A percentile compares a stretch with the other conserved stretches of the same genome.
Evolutionary conservation across 2,329 filamentous ascomycete genomes (phyloP).

Genomic region (Fusarium nisikadoi): DNA sequence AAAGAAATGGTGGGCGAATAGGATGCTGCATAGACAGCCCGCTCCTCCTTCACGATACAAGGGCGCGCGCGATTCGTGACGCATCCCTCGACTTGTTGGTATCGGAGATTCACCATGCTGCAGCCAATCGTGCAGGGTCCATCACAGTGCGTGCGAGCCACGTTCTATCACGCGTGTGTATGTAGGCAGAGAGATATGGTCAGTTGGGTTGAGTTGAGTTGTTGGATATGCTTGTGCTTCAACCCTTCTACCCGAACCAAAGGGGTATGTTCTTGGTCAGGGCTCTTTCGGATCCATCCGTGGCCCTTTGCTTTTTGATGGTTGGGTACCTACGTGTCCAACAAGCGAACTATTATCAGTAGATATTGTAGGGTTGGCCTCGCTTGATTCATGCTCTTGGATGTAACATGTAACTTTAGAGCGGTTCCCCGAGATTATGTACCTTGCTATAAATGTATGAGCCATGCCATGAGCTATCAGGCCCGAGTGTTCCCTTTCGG

Average conservation of each 20-base stretch:
- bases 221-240: conserved; percentile 32
- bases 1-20: conserved; percentile 24
- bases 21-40: conserved; percentile 4
- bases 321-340: conserved; percentile 3
- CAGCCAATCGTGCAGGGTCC: conserved; percentile 35
- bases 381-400: conserved; percentile 27
- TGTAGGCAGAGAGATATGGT: conserved; percentile 4
- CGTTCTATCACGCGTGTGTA: conserved; percentile 13
- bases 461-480: conserved; percentile 21
- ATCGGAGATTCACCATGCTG: conserved; percentile 30
- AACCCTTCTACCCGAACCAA: conserved; percentile 37
- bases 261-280: conserved; percentile 5
- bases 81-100: conserved; percentile 40
- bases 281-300: background rate
- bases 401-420: conserved; percentile 23
- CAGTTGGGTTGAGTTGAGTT: conserved; percentile 19
- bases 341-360: conserved; percentile 12
- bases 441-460: background rate
- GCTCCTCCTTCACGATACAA: conserved; percentile 24
- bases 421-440: conserved; percentile 31
- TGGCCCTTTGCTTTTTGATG: conserved; percentile 9
- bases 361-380: conserved; percentile 18
- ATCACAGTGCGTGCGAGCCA: conserved; percentile 35
- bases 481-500: conserved; percentile 27
- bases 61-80: conserved; percentile 38